Evolutionary conservation across 805 yeast genomes (phyloP), one percentile per base, ranked within the genome.

Genomic region (Wickerhamiella parazyma): DNA sequence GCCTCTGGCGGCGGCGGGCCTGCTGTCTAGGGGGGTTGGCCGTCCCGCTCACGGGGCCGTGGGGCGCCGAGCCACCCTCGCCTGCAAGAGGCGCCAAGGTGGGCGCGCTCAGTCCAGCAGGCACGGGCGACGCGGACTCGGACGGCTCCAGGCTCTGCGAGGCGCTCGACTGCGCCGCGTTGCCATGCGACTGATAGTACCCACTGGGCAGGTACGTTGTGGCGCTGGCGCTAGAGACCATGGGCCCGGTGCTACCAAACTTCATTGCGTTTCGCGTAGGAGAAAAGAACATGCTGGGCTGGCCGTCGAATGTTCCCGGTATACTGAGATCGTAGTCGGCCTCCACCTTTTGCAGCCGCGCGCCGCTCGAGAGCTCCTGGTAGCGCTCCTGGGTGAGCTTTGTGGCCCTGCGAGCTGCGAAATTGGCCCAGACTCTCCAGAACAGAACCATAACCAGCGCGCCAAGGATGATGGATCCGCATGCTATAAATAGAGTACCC

Each of bases 401-500:
- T 24, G 84, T 76, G 35, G 69, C 56, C 47, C 71, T 65, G 21
- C 71, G 70, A 4, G 84, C 75, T 38, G 52, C 45, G 45, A 49
- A 47, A 11, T 73, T 70, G 34, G 68, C 63, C 19, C 72, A 57
- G 18, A 71, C 53, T 51, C 78, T 73, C 71, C 79, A 77, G 11
- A 67, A 49, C 9, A 71, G 49, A 33, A 79, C 66, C 1, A 67
- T 68, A 3, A 78, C 48, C 17, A 77, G 59, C 3, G 80, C 62
- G 31, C 74, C 76, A 0, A 78, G 82, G 4, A 78, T 74, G 31
- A 78, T 67, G 9, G 79, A 66, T 1, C 93, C 94, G 35, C 83
- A 80, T 0, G 82, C 80, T 41, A 85, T 84, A 61, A 83, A 84
- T 2, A 85, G 86, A 1, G 91, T 80, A 1, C 94, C 94, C 38